These are phyloP conservation scores for Cercospora citrullina DNA, from an alignment of 2,329 filamentous ascomycete species.

Conservation along the genomic window DNA sequence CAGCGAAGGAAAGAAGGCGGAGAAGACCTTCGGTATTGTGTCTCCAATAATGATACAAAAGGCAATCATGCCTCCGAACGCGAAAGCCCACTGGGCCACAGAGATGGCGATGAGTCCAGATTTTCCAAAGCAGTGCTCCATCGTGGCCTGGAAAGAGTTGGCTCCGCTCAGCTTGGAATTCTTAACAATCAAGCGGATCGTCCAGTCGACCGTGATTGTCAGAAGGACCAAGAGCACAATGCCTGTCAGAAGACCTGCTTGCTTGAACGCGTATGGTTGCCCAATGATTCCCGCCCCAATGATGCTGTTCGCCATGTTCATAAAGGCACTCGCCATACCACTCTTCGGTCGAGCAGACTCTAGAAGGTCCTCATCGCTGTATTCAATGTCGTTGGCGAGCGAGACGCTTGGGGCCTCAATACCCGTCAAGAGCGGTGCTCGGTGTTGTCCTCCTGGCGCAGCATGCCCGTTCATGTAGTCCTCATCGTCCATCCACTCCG, in stretches of 20 bases:
- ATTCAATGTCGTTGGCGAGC: conserved; percentile 61
- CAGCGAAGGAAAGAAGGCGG: conserved; percentile 77
- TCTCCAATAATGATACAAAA: conserved; percentile 98
- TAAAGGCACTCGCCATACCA: conserved; percentile 82
- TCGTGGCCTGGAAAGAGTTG: conserved; percentile 91
- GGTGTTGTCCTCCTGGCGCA: conserved; percentile 46
- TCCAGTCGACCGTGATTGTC: conserved; percentile 92
- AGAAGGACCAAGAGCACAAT: conserved; percentile 74
- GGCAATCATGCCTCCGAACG: conserved; percentile 97
- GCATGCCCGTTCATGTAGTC: conserved; percentile 56
- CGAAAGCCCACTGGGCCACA: conserved; percentile 95
- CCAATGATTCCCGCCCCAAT: conserved; percentile 73
- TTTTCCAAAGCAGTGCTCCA: conserved; percentile 91
- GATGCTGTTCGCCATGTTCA: conserved; percentile 99
- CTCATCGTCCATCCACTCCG: conserved; percentile 58
- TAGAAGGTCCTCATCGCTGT: conserved; percentile 50
- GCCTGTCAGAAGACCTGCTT: conserved; percentile 83
- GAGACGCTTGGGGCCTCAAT: conserved; percentile 81
- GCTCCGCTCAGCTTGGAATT: conserved; percentile 96
- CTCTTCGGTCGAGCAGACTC: conserved; percentile 75
- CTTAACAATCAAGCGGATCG: conserved; percentile 92
- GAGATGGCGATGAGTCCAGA: conserved; percentile 85
- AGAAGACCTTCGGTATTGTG: conserved; percentile 86
- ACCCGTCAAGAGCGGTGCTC: conserved; percentile 72
- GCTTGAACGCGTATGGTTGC: conserved; percentile 93